Percentiles rank a stretch among this genome's conserved stretches.
Conservation (phyloP, 2,329 filamentous ascomycete species). For the Didymosphaeria variabile region DNA sequence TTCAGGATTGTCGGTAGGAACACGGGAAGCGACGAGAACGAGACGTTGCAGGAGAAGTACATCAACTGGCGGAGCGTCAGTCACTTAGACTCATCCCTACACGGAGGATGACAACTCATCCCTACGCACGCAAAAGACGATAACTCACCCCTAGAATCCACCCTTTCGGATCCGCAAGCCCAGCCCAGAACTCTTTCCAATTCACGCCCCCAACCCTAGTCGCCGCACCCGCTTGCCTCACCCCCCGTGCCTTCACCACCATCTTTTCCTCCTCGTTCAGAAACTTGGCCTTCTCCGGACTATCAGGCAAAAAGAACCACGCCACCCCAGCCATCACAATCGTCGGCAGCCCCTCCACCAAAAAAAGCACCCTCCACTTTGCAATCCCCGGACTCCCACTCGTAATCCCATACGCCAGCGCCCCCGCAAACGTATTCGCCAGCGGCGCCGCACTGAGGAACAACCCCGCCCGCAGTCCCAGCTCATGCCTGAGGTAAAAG, state of each 20-base stretch:
- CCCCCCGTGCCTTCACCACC: conserved; percentile 40
- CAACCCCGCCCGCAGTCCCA: conserved; percentile 65
- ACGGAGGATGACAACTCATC: conserved; percentile 24
- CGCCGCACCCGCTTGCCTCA: conserved; percentile 40
- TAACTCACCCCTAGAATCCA: conserved; percentile 46
- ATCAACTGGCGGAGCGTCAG: conserved; percentile 30
- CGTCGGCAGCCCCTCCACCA: conserved; percentile 57
- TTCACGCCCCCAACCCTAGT: conserved; percentile 39
- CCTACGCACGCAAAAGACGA: no score
- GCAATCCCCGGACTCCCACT: conserved; percentile 64
- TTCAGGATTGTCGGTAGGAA: conserved; percentile 55
- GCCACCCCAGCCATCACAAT: conserved; percentile 53
- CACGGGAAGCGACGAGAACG: conserved; percentile 61
- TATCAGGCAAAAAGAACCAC: conserved; percentile 57
- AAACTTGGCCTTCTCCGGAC: conserved; percentile 54
- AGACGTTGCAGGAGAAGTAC: conserved; percentile 54
- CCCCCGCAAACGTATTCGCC: conserved; percentile 81
- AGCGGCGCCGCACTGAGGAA: conserved; percentile 68
- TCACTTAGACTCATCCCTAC: background rate
- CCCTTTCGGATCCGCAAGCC: conserved; percentile 43
- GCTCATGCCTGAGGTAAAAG: conserved; percentile 67
- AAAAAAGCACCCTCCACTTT: conserved; percentile 69
- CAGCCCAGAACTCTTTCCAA: conserved; percentile 40
- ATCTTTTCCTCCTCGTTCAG: conserved; percentile 53
- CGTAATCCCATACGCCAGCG: conserved; percentile 65